Conservation (phyloP, 2,329 filamentous ascomycete genomes). For the Ophiostoma australiae region DNA sequence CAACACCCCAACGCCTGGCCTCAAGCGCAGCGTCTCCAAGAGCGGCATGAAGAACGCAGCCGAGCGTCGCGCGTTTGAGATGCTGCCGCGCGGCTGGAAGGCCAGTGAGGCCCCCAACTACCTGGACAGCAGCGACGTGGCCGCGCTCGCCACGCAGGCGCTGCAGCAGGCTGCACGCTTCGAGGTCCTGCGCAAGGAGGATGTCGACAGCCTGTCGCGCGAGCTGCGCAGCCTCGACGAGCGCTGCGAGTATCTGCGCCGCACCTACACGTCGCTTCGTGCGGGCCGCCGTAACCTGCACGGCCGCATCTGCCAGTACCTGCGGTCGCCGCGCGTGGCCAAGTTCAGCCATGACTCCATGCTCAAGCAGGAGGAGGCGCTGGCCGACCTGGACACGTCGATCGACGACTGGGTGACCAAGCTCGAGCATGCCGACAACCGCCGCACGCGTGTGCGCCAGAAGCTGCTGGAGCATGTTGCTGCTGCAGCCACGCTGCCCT, state of each 20-base stretch:
- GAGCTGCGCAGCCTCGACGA: conserved; percentile 74
- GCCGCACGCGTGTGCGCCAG: conserved; percentile 67
- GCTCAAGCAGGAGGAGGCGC: conserved; percentile 73
- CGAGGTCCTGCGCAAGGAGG: conserved; percentile 57
- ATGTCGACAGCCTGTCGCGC: conserved; percentile 62
- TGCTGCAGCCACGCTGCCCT: conserved; percentile 55
- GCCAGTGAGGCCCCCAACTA: conserved; percentile 48
- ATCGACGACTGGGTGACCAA: conserved; percentile 79
- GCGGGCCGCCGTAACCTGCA: conserved; percentile 73
- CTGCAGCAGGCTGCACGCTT: conserved; percentile 58
- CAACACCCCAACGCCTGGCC: conserved; percentile 30
- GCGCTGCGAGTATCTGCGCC: conserved; percentile 70
- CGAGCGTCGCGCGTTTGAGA: conserved; percentile 55
- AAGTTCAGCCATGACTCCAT: conserved; percentile 71
- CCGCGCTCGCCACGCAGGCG: conserved; percentile 54
- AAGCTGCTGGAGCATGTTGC: conserved; percentile 79
- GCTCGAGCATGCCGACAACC: conserved; percentile 74
- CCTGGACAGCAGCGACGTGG: conserved; percentile 47
- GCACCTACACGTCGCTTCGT: conserved; percentile 68
- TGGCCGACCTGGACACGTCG: conserved; percentile 68
- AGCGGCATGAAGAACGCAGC: conserved; percentile 40
- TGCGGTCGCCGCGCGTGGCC: conserved; percentile 64
- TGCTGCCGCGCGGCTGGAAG: conserved; percentile 55
- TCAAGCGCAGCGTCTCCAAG: conserved; percentile 41
- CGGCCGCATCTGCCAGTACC: conserved; percentile 69